Evolutionary conservation across 2,329 filamentous ascomycete genomes (phyloP), one percentile per base, ranked within the genome.

Genomic region (Endoconidiophora laricicola): DNA sequence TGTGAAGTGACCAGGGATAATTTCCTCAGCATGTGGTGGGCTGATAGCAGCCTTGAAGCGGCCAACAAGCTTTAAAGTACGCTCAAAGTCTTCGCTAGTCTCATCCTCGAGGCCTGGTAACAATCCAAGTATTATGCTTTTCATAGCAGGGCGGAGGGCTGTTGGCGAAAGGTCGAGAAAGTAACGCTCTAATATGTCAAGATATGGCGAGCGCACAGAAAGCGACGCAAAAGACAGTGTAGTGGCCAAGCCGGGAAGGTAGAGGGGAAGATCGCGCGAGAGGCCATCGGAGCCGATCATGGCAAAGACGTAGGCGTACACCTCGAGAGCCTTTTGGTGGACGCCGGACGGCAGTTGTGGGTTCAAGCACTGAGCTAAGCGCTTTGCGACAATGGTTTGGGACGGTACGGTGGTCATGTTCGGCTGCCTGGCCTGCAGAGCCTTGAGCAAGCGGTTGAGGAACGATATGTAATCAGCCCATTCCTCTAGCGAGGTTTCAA

Each of bases 401-500:
- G 88, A 79, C 10, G 91, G 90, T 52, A 98, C 80, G 33, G 79
- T 68, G 6, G 77, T 74, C 50, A 80, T 75, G 52, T 78, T 79
- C 42, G 81, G 69, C 22, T 86, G 86, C 56, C 88, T 85, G 42
- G 83, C 78, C 76, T 98, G 91, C 20, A 98, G 73, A 37, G 90
- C 86, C 78, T 95, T 96, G 55, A 94, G 71, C 45, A 98, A 72
- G 55, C 86, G 79, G 61, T 85, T 93, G 50, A 98, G 69, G 63
- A 96, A 98, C 16, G 90, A 94, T 60, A 98, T 98, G 62, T 98
- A 98, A 67, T 98, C 91, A 45, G 93, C 91, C 91, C 91, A 98
- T 78, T 98, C 91, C 66, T 96, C 87, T 57, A 95, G 72, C 26
- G 86, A 80, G 14, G 86, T 88, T 62, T 98, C 91, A 68, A 95